Conservation (phyloP, 2,329 filamentous ascomycete genomes). For the Volutella citrinella region DNA sequence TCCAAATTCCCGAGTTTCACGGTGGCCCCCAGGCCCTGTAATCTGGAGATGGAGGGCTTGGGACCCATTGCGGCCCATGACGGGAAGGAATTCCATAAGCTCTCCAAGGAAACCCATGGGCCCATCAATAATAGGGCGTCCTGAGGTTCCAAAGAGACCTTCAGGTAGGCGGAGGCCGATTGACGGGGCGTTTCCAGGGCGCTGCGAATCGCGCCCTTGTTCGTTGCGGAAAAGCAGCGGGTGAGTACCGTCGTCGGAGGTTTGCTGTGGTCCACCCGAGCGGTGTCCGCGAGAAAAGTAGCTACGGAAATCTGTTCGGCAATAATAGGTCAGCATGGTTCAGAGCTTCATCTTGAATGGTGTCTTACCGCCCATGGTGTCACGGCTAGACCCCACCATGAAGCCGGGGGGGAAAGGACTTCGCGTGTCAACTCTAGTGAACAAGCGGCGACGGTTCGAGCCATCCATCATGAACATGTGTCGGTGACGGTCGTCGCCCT, state of each 20-base stretch:
- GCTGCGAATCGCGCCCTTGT: slow-evolving; percentile 45
- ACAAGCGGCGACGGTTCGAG: slow-evolving; percentile 35
- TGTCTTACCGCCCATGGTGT: slow-evolving; percentile 49
- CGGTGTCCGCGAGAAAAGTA: slow-evolving; percentile 52
- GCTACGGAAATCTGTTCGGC: slow-evolving; percentile 43
- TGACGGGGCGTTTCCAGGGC: slow-evolving; percentile 47
- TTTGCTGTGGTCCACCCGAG: slow-evolving; percentile 50
- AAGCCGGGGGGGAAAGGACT: slow-evolving; percentile 58
- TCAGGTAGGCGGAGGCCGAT: slow-evolving; percentile 52
- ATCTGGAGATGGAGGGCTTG: slow-evolving; percentile 61
- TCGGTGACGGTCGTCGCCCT: slow-evolving; percentile 46
- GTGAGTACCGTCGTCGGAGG: slow-evolving; percentile 78
- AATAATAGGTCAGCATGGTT: no score
- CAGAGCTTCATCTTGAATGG: no score
- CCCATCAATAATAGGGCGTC: slow-evolving; percentile 41
- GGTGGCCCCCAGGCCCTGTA: slow-evolving; percentile 44
- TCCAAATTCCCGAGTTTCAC: slow-evolving; percentile 50
- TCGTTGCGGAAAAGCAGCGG: slow-evolving; percentile 72
- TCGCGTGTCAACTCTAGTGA: slow-evolving; percentile 40
- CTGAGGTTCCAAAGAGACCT: slow-evolving; percentile 38
- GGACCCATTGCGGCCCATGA: slow-evolving; percentile 43
- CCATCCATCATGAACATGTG: slow-evolving; percentile 51
- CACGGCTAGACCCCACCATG: slow-evolving; percentile 53
- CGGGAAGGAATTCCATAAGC: slow-evolving; percentile 52
- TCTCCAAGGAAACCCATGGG: slow-evolving; percentile 55